These are phyloP conservation scores for Hypoxylon sp. DNA, from an alignment of 2,329 filamentous ascomycete species.

Conservation along the genomic window DNA sequence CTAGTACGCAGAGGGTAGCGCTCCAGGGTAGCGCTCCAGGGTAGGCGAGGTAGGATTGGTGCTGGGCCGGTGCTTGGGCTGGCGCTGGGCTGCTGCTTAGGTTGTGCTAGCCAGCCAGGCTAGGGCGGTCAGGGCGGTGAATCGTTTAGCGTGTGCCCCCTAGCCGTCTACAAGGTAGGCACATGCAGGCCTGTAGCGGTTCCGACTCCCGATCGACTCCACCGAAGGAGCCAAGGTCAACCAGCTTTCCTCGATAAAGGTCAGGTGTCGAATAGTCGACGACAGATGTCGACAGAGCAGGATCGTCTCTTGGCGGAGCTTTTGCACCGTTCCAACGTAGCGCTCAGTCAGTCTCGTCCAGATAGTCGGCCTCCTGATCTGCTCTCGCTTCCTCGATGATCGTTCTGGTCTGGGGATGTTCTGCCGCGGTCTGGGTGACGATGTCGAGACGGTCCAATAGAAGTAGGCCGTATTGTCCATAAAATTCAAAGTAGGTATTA, in stretches of 20 bases:
- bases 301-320: slow-evolving; percentile 32
- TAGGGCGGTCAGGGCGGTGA: neutral
- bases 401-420: slow-evolving; percentile 5
- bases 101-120: neutral
- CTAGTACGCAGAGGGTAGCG: too few species aligned
- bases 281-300: slow-evolving; percentile 22
- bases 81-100: neutral
- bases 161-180: slow-evolving; percentile 24
- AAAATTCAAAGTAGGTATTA: slow-evolving; percentile 27
- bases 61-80: too few species aligned
- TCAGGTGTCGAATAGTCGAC: slow-evolving; percentile 25
- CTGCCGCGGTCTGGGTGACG: slow-evolving; percentile 15
- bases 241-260: slow-evolving; percentile 22
- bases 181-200: slow-evolving; percentile 21
- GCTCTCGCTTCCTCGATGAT: slow-evolving; percentile 10
- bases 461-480: slow-evolving; percentile 34
- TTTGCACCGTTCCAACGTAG: slow-evolving; percentile 32
- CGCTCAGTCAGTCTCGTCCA: slow-evolving; percentile 20
- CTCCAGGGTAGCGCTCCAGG: too few species aligned
- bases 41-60: too few species aligned
- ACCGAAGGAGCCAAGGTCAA: slow-evolving; percentile 19
- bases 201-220: slow-evolving; percentile 32
- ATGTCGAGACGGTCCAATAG: slow-evolving; percentile 33
- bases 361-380: slow-evolving; percentile 13
- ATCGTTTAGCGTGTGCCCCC: slow-evolving; percentile 20